phyloP scores from a whole-genome alignment of 2,329 filamentous ascomycete genomes.

The Penicillium fuscoglaucum region DNA sequence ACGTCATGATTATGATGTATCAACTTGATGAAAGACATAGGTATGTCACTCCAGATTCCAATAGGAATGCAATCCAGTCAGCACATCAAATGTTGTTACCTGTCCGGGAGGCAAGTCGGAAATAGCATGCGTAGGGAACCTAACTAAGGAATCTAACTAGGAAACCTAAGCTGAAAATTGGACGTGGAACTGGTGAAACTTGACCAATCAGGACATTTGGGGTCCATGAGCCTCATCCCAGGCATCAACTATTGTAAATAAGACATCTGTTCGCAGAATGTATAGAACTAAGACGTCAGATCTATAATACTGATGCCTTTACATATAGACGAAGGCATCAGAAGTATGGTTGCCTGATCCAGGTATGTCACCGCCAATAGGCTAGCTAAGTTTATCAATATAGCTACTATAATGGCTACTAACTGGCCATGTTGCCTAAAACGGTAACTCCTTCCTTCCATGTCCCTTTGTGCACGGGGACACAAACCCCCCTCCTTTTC shows the following conservation, averaged over 20 bases:
- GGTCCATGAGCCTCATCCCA: not conserved
- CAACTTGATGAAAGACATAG: not conserved
- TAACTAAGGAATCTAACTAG: too few relatives aligned
- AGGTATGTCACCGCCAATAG: too few relatives aligned
- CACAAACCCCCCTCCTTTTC: too few relatives aligned
- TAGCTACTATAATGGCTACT: too few relatives aligned
- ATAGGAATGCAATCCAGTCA: not conserved
- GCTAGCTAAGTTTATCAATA: too few relatives aligned
- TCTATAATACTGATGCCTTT: not conserved
- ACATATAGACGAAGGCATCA: too few relatives aligned
- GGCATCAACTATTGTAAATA: not conserved
- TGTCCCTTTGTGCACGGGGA: too few relatives aligned
- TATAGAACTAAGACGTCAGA: not conserved
- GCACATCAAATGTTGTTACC: not conserved
- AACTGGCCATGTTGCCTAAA: too few relatives aligned
- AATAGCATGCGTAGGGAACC: not conserved
- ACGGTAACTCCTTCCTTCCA: too few relatives aligned
- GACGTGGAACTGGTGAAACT: not conserved
- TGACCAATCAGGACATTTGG: not conserved
- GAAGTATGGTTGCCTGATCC: too few relatives aligned
- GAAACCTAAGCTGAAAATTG: not conserved
- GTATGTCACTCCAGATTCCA: not conserved
- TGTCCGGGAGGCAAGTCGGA: not conserved
- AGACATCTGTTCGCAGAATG: too few relatives aligned
- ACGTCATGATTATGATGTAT: slow-evolving; percentile 17